Percentiles rank a stretch among this genome's conserved stretches.
phyloP scores from a whole-genome alignment of 768 basidiomycete genomes.

The Xerocomus brunneocitrinus region DNA sequence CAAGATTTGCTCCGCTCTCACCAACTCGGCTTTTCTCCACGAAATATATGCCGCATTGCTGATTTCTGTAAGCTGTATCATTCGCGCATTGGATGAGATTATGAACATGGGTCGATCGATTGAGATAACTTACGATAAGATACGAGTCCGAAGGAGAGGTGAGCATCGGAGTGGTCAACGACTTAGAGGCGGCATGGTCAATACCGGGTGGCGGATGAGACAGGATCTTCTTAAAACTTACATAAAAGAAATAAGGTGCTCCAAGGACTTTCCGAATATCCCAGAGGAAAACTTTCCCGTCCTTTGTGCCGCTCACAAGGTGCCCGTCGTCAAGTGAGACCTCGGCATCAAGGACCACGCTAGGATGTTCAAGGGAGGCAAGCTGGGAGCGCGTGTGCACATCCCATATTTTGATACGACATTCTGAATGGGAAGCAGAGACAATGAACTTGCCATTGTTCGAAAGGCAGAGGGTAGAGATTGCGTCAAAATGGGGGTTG shows the following conservation, averaged over 20 bases:
- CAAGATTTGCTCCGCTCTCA: slow-evolving; percentile 9
- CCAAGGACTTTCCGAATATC: slow-evolving; percentile 10
- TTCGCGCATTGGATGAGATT: slow-evolving; percentile 2
- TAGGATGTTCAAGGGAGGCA: slow-evolving; percentile 2
- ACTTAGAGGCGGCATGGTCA: slow-evolving; percentile 1
- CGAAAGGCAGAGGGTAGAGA: slow-evolving; percentile 16
- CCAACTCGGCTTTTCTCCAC: slow-evolving; percentile 7
- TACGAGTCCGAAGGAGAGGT: background rate
- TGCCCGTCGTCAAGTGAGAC: slow-evolving; percentile 15
- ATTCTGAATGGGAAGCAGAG: slow-evolving; percentile 16
- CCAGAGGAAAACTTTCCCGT: slow-evolving; percentile 13
- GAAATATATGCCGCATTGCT: slow-evolving; percentile 5
- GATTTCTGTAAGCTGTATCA: slow-evolving; percentile 11
- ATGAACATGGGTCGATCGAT: background rate
- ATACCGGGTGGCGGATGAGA: background rate
- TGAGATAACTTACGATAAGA: slow-evolving; percentile 5
- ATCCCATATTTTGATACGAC: slow-evolving; percentile 18
- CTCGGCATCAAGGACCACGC: slow-evolving; percentile 10
- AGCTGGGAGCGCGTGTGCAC: slow-evolving; percentile 2
- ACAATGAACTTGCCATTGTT: slow-evolving; percentile 19
- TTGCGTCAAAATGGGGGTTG: slow-evolving; percentile 10
- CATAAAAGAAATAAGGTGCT: slow-evolving; percentile 8
- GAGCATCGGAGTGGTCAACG: background rate
- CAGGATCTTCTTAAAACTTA: background rate
- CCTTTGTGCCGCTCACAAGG: slow-evolving; percentile 4